phyloP scores from a whole-genome alignment of 495 filamentous ascomycete genomes.

The Hypoxylon lienhwacheense region DNA sequence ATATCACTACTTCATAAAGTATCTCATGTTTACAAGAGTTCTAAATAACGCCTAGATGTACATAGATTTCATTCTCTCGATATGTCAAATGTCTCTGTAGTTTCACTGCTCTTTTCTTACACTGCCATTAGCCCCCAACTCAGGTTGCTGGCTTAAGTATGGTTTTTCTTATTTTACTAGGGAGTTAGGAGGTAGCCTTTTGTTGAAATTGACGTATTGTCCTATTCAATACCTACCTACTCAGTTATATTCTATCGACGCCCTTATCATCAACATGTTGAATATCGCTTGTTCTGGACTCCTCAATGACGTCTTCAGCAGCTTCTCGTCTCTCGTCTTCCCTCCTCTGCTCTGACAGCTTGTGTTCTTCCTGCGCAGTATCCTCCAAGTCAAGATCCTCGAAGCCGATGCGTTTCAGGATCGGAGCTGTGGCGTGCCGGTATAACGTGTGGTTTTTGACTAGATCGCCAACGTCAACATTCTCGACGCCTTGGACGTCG shows the following conservation, averaged over 20 bases:
- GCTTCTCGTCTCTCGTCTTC: constrained; percentile 42
- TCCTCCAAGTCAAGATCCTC: constrained; percentile 57
- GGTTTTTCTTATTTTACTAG: no score
- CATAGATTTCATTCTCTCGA: no score
- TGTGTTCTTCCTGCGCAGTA: constrained; percentile 46
- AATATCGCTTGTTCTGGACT: background rate
- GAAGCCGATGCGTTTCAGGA: constrained; percentile 60
- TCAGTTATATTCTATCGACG: constrained; percentile 16
- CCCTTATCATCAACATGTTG: constrained; percentile 14
- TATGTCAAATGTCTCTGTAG: no score
- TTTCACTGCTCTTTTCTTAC: no score
- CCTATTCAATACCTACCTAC: constrained; percentile 13
- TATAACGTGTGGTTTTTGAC: constrained; percentile 60
- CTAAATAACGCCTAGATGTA: no score
- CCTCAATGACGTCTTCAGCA: constrained; percentile 12
- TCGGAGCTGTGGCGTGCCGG: constrained; percentile 58
- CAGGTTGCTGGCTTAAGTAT: no score
- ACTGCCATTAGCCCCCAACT: no score
- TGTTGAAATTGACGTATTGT: constrained; percentile 9
- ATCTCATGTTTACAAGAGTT: no score
- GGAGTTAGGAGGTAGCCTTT: no score
- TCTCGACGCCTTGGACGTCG: constrained; percentile 60
- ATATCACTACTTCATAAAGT: no score
- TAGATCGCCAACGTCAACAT: constrained; percentile 59
- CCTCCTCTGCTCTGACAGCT: constrained; percentile 44